Conservation (phyloP, 2,329 filamentous ascomycete species). For the Paracoccidioides lutzii region DNA sequence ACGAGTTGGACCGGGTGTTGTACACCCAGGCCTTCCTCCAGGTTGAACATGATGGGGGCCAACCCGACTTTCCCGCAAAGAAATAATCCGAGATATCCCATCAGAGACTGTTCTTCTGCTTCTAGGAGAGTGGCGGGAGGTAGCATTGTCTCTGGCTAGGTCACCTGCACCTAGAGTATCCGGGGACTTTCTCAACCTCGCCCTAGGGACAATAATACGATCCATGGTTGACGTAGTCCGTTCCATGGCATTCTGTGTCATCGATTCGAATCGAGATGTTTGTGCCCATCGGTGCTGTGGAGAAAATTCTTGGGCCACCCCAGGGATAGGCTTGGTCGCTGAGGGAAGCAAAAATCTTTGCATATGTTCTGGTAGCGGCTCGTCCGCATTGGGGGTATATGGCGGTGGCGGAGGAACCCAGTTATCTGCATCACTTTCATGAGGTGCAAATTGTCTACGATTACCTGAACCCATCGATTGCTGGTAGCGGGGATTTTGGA, state of each 20-base stretch:
- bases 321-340: constrained; percentile 10
- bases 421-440: constrained; percentile 78
- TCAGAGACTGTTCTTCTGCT: background rate
- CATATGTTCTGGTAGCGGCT: constrained; percentile 24
- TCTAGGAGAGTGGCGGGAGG: background rate
- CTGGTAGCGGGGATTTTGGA: constrained; percentile 6
- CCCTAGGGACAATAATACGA: constrained; percentile 14
- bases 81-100: background rate
- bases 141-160: background rate
- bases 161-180: background rate
- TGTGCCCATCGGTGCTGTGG: constrained; percentile 10
- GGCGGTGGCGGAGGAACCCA: constrained; percentile 79
- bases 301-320: background rate
- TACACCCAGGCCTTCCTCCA: background rate
- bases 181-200: background rate
- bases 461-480: background rate
- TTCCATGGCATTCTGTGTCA: constrained; percentile 12
- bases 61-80: background rate
- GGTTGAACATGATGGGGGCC: background rate
- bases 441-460: constrained; percentile 58
- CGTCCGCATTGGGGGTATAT: constrained; percentile 36
- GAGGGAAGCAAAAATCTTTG: constrained; percentile 22
- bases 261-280: constrained; percentile 17
- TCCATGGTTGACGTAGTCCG: constrained; percentile 19
- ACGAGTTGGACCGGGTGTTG: background rate